These are phyloP conservation scores for Boletus mariae DNA, from an alignment of 1,284 basidiomycete species.

Conservation along the genomic window DNA sequence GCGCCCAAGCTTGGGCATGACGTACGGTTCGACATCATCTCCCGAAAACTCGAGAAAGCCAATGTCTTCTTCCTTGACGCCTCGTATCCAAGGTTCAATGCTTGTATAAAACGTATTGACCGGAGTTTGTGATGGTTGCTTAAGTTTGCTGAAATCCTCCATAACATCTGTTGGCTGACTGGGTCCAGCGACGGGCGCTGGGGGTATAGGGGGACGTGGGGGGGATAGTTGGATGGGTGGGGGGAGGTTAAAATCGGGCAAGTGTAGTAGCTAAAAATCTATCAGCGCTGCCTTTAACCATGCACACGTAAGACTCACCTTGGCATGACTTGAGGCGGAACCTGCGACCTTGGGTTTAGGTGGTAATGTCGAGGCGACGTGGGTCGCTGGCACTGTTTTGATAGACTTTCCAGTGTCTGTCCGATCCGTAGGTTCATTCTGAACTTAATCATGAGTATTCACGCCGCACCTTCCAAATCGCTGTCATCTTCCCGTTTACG, in stretches of 20 bases:
- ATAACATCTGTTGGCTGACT: conserved; percentile 76
- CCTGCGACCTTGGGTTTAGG: conserved; percentile 52
- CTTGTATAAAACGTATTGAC: conserved; percentile 78
- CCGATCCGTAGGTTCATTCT: background rate
- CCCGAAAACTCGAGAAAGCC: conserved; percentile 85
- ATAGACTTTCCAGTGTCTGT: conserved; percentile 50
- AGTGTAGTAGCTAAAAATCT: conserved; percentile 35
- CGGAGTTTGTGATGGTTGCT: conserved; percentile 64
- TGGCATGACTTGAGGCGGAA: conserved; percentile 44
- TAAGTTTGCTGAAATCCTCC: conserved; percentile 84
- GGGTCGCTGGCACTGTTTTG: conserved; percentile 50
- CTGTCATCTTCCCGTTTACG: conserved; percentile 78
- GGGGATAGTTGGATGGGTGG: conserved; percentile 51
- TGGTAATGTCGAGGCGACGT: conserved; percentile 34
- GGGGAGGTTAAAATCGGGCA: conserved; percentile 60
- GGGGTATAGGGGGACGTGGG: conserved; percentile 61
- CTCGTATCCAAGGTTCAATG: conserved; percentile 83
- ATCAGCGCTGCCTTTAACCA: conserved; percentile 14
- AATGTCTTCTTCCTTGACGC: conserved; percentile 85
- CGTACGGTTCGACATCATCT: conserved; percentile 83
- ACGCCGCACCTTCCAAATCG: conserved; percentile 59
- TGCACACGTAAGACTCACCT: conserved; percentile 39
- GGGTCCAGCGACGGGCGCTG: conserved; percentile 72
- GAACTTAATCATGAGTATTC: background rate
- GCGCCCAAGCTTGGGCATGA: conserved; percentile 82